Base-by-base conservation (phyloP, 257 asterid genomes). In the Parsonsia alboflavescens region DNA sequence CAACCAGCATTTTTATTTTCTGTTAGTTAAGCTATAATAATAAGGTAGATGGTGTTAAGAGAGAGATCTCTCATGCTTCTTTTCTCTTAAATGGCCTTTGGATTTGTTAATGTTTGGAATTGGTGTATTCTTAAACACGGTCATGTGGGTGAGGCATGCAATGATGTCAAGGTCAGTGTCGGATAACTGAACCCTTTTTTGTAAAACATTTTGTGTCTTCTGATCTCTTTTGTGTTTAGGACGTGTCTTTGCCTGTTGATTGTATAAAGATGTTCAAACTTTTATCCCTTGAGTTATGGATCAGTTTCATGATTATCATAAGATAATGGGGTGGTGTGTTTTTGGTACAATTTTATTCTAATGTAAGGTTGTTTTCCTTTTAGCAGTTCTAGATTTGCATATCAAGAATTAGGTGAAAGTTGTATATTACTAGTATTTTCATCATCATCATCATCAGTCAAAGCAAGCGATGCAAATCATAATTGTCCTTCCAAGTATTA, bases 91-190 rank as follows among this genome's bases (percentile, higher is more conserved):
- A 56, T 71, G 59, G 10, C n/a, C 1, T 33, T 72, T 67, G 45
- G 76, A 56, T 42, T 71, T 77, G 12, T 46, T 70, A 42, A 46
- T 71, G 73, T 73, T 61, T 70, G 74, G 44, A 52, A 13, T 72
- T 4, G 2, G 13, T n/a, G n/a, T 48, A 41, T 26, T 50, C 26
- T 66, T 65, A 1, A 4, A 30, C 41, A 33, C 33, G 70, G 68
- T 80, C 85, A 75, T 72, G 83, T 82, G 85, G 83, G 73, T 77
- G 86, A 82, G 75, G 50, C 56, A 61, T 26, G 73, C 80, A 71
- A 61, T 82, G 78, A 78, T 75, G 80, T 66, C 71, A 75, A 76
- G 73, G 39, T 33, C 72, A 64, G 21, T 42, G 72, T 44, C 10
- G n/a, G 54, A 42, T 61, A 33, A 10, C 66, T 26, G 11, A 15